phyloP scores from a whole-genome alignment of 2,329 filamentous ascomycete genomes.

The Penicillium nordicum region DNA sequence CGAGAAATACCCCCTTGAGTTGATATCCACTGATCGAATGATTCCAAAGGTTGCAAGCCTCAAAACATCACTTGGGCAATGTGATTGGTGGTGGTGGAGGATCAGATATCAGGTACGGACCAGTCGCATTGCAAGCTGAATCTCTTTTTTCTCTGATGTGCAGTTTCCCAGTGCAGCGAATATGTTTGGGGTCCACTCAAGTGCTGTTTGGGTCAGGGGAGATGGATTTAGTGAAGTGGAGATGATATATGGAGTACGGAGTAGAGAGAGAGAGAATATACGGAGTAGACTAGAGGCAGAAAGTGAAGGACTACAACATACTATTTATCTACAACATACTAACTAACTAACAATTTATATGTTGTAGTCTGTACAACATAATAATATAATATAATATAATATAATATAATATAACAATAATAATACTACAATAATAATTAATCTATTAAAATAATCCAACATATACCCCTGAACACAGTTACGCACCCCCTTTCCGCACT shows the following conservation, averaged over 20 bases:
- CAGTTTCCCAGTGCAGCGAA: neutral
- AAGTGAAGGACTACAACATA: no score
- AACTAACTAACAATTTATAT: neutral
- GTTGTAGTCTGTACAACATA: no score
- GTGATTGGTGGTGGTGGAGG: slow-evolving; percentile 5
- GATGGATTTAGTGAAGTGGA: neutral
- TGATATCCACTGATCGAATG: neutral
- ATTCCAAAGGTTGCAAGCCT: neutral
- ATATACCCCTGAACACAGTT: slow-evolving; percentile 11
- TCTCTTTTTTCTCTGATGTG: slow-evolving; percentile 1
- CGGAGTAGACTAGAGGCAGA: no score
- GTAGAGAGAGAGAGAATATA: no score
- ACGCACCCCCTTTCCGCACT: slow-evolving; percentile 20
- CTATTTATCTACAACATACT: no score
- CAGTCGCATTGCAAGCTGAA: slow-evolving; percentile 6
- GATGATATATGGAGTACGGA: no score
- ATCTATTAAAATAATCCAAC: no score
- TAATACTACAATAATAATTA: no score
- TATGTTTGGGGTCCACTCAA: neutral
- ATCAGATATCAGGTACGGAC: neutral
- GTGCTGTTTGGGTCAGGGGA: neutral
- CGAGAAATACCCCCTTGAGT: neutral
- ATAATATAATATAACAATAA: no score
- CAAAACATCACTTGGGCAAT: neutral
- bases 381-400: no score